A percentile compares a stretch with the other conserved stretches of the same genome.
Evolutionary conservation across 441 rosid species (phyloP).

Genomic region (Gossypium schwendimanii): DNA sequence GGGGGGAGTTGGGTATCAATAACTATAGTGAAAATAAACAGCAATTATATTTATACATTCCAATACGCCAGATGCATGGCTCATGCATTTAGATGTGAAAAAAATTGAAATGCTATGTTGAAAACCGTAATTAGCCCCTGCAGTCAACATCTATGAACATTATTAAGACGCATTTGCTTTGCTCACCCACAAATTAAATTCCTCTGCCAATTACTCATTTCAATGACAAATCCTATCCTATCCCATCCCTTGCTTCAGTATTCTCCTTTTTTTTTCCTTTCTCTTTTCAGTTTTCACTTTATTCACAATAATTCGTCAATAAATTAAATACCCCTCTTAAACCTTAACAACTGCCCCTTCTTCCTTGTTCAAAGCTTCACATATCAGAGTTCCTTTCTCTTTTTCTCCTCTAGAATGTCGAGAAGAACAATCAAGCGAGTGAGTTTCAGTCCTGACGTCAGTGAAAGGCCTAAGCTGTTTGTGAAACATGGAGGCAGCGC

Average conservation of each 20-base stretch:
- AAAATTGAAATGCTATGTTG: neutral
- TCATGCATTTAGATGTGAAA: neutral
- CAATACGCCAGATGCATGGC: neutral
- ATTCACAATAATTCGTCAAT: slow-evolving; percentile 16
- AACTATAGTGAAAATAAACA: neutral
- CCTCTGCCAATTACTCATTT: slow-evolving; percentile 18
- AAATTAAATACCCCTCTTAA: slow-evolving; percentile 21
- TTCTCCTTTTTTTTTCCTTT: neutral
- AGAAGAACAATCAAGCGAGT: slow-evolving; percentile 50
- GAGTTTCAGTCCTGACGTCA: slow-evolving; percentile 52
- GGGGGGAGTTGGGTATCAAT: neutral
- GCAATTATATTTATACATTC: neutral
- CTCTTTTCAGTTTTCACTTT: slow-evolving; percentile 10
- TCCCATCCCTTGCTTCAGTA: slow-evolving; percentile 10
- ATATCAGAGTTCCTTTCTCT: neutral
- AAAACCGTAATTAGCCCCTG: neutral
- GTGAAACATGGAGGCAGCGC: slow-evolving; percentile 35
- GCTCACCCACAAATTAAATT: neutral
- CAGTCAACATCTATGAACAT: neutral
- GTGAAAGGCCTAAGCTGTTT: slow-evolving; percentile 34
- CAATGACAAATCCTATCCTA: slow-evolving; percentile 12
- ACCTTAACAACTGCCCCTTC: slow-evolving; percentile 9
- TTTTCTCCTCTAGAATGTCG: slow-evolving; percentile 29
- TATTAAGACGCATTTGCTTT: neutral
- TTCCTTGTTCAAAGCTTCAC: slow-evolving; percentile 1